These are phyloP conservation scores for Boletus eberwhitei DNA, from an alignment of 768 basidiomycete species.

Conservation along the genomic window DNA sequence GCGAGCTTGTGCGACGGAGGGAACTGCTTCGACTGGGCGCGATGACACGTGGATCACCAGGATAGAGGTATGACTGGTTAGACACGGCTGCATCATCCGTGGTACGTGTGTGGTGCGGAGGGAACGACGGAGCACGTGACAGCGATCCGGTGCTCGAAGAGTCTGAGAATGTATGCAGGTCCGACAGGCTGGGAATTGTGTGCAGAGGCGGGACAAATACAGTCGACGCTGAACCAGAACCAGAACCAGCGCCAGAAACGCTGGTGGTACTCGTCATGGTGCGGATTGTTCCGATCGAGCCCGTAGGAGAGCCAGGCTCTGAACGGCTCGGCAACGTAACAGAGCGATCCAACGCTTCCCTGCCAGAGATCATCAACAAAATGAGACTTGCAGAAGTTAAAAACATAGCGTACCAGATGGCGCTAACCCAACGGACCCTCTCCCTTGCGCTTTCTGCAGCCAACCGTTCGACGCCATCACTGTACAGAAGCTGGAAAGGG, in stretches of 20 bases:
- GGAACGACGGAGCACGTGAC: constrained; percentile 45
- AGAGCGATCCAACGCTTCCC: constrained; percentile 77
- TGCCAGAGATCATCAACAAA: constrained; percentile 27
- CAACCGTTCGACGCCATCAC: constrained; percentile 84
- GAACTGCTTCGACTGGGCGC: constrained; percentile 61
- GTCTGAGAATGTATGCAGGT: constrained; percentile 48
- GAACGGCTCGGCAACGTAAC: constrained; percentile 48
- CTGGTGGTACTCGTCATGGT: constrained; percentile 49
- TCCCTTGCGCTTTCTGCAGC: constrained; percentile 87
- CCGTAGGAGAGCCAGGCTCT: constrained; percentile 42
- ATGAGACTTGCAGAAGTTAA: neutral
- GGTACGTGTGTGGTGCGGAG: constrained; percentile 61
- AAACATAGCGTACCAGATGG: constrained; percentile 64
- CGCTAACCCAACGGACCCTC: constrained; percentile 87
- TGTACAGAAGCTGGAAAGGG: constrained; percentile 88
- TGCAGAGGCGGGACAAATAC: constrained; percentile 76
- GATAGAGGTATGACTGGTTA: constrained; percentile 64
- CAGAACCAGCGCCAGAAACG: constrained; percentile 30
- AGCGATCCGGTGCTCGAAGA: constrained; percentile 38
- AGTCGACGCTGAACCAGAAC: constrained; percentile 63
- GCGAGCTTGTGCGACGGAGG: constrained; percentile 63
- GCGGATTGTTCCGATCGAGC: constrained; percentile 67
- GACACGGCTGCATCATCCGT: constrained; percentile 73
- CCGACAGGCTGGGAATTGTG: constrained; percentile 67
- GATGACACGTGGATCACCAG: constrained; percentile 71